These are phyloP conservation scores for Syzygium jambos DNA, from an alignment of 345 rosid species.

Conservation along the genomic window DNA sequence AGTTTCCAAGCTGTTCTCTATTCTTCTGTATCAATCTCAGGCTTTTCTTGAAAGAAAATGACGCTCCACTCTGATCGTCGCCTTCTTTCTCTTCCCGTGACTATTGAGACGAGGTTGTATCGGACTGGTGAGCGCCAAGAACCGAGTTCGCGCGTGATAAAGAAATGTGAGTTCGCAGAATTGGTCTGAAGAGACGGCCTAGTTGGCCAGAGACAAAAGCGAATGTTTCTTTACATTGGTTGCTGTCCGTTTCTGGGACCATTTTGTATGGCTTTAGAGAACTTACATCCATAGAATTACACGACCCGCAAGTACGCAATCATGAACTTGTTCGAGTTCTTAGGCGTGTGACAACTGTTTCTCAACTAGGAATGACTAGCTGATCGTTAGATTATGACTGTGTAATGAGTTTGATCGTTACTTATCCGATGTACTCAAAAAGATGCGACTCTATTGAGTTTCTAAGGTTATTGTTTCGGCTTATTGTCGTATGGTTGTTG, in stretches of 20 bases:
- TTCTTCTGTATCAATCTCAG: background rate
- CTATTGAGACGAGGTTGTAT: background rate
- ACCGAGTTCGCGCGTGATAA: background rate
- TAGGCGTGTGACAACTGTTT: background rate
- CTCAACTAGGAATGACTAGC: background rate
- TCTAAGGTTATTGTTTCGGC: background rate
- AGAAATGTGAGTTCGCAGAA: background rate
- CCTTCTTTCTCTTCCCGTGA: background rate
- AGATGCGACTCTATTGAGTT: background rate
- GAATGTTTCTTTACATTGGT: background rate
- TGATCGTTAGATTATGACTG: background rate
- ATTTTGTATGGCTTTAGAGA: background rate
- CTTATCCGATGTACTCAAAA: background rate
- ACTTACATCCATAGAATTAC: background rate
- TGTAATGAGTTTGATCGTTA: background rate
- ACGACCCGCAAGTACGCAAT: background rate
- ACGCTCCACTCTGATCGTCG: background rate
- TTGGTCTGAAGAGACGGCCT: background rate
- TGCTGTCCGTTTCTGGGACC: background rate
- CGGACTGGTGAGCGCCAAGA: background rate
- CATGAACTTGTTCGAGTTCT: background rate
- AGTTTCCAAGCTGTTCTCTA: background rate
- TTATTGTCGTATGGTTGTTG: background rate
- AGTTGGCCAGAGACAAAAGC: background rate
- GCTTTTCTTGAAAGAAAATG: background rate